A percentile compares a stretch with the other conserved stretches of the same genome.
These are phyloP conservation scores for Candida labiduridarum DNA, from an alignment of 1,139 yeast species.

Conservation along the genomic window DNA sequence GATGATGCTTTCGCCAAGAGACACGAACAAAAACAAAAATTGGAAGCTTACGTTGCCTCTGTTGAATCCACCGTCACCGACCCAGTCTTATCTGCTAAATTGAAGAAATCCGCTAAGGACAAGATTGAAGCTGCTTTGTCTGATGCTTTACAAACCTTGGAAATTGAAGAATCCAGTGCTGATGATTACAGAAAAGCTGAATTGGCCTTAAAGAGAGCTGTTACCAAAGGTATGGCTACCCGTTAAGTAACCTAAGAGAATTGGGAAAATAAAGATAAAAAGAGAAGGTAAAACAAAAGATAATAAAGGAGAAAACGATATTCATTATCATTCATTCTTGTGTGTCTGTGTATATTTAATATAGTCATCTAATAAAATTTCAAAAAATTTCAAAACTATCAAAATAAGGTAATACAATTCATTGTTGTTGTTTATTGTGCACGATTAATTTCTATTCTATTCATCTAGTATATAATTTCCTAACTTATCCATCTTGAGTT, in stretches of 20 bases:
- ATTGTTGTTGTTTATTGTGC: conserved; percentile 11
- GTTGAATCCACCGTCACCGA: conserved; percentile 96
- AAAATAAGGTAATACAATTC: conserved; percentile 7
- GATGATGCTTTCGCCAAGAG: conserved; percentile 99
- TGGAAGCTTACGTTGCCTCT: conserved; percentile 98
- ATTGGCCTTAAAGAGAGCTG: conserved; percentile 98
- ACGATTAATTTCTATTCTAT: conserved; percentile 11
- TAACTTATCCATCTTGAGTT: conserved; percentile 73
- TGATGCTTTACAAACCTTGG: conserved; percentile 97
- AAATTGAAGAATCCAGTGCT: conserved; percentile 93
- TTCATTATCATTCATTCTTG: not conserved
- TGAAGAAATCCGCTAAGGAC: conserved; percentile 97
- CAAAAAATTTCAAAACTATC: conserved; percentile 11
- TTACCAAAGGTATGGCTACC: conserved; percentile 98
- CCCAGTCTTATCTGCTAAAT: conserved; percentile 97
- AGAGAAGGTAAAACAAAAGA: not conserved
- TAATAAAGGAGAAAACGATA: not conserved
- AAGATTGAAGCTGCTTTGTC: conserved; percentile 98
- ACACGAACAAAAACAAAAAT: conserved; percentile 99
- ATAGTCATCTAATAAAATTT: conserved; percentile 9
- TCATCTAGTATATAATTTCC: conserved; percentile 76
- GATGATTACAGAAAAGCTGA: conserved; percentile 99
- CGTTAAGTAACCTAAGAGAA: conserved; percentile 57
- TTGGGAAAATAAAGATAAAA: not conserved
- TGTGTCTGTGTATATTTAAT: conserved; percentile 14